phyloP scores from a whole-genome alignment of 2,329 filamentous ascomycete species.

The Aspergillus cejpii region DNA sequence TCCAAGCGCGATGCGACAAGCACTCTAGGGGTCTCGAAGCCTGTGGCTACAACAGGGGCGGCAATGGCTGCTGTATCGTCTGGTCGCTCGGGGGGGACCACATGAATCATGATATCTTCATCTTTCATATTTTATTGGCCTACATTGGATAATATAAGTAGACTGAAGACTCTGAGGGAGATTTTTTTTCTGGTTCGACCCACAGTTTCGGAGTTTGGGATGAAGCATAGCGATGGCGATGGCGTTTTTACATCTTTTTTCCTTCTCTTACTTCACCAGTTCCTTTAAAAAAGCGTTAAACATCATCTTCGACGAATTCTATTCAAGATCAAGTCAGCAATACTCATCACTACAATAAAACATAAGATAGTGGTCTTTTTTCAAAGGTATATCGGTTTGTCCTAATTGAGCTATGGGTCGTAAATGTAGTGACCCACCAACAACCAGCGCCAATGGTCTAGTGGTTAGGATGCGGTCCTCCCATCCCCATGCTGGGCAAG shows the following conservation, averaged over 20 bases:
- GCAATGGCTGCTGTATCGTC: slow-evolving; percentile 23
- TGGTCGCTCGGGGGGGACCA: too few relatives aligned
- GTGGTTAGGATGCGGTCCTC: slow-evolving; percentile 4
- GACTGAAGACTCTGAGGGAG: too few relatives aligned
- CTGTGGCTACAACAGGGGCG: slow-evolving; percentile 25
- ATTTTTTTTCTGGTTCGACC: neutral
- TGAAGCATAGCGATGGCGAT: slow-evolving; percentile 17
- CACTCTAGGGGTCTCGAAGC: slow-evolving; percentile 16
- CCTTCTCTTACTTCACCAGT: neutral
- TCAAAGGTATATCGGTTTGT: too few relatives aligned
- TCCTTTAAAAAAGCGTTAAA: too few relatives aligned
- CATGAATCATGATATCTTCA: too few relatives aligned
- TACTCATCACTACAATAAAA: too few relatives aligned
- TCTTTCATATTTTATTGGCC: too few relatives aligned
- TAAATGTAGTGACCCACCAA: neutral
- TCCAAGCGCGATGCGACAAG: slow-evolving; percentile 24
- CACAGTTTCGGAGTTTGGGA: neutral
- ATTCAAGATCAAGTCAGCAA: too few relatives aligned
- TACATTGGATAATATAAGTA: too few relatives aligned
- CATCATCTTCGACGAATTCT: too few relatives aligned
- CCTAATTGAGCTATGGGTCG: neutral
- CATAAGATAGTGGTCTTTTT: too few relatives aligned
- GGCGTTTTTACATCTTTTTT: neutral
- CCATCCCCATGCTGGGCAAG: neutral
- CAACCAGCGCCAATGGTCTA: neutral